These are phyloP conservation scores for Cryomyces minteri DNA, from an alignment of 495 filamentous ascomycete species.

Conservation along the genomic window DNA sequence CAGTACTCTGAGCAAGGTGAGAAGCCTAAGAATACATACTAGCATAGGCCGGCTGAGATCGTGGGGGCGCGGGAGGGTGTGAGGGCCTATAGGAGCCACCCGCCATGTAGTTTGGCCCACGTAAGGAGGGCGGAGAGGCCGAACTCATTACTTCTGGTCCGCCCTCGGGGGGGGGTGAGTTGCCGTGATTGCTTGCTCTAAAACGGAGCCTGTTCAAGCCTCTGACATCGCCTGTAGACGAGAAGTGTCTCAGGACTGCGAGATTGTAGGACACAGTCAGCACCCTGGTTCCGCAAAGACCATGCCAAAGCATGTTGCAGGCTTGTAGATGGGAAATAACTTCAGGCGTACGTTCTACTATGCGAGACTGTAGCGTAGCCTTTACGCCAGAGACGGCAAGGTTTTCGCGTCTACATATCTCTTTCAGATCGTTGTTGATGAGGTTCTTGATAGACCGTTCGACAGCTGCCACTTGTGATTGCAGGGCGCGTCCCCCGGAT, in stretches of 20 bases:
- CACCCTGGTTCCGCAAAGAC: neutral
- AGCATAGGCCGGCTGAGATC: too few species aligned
- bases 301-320: neutral
- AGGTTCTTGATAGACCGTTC: conserved; percentile 34
- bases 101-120: too few species aligned
- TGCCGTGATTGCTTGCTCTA: conserved; percentile 9
- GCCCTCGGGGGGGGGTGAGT: conserved; percentile 1
- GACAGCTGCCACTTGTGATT: conserved; percentile 17
- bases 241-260: conserved; percentile 5
- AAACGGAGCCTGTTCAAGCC: conserved; percentile 6
- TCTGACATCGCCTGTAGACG: conserved; percentile 1
- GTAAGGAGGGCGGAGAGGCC: too few species aligned
- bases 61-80: too few species aligned
- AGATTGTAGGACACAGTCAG: neutral
- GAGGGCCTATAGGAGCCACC: too few species aligned
- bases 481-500: conserved; percentile 23
- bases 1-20: too few species aligned
- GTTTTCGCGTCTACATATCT: conserved; percentile 49
- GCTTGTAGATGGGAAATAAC: neutral
- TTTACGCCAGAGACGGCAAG: conserved; percentile 67
- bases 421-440: conserved; percentile 54
- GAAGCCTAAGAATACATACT: too few species aligned
- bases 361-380: conserved; percentile 52
- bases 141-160: too few species aligned
- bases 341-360: conserved; percentile 45